Evolutionary conservation across 164 flowering plant species (phyloP).

Genomic region (Berberis thunbergii): DNA sequence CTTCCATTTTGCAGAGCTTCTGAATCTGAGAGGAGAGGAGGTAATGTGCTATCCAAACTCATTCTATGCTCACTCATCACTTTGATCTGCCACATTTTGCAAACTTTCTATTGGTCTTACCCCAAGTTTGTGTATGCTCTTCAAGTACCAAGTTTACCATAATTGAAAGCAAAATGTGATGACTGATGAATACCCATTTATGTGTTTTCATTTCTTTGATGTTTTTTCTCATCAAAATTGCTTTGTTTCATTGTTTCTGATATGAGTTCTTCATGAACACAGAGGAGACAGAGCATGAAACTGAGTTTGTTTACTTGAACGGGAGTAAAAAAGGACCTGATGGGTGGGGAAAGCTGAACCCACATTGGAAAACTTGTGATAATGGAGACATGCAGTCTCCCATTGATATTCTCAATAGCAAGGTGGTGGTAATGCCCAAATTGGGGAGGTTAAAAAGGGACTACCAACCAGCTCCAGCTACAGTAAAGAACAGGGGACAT

Average conservation of each 20-base stretch:
- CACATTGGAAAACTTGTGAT: conserved; percentile 46
- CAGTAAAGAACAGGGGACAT: conserved; percentile 52
- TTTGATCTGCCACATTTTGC: too few relatives aligned
- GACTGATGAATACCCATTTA: background rate
- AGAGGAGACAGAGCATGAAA: conserved; percentile 39
- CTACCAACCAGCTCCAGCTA: conserved; percentile 43
- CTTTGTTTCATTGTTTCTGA: background rate
- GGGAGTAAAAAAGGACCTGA: conserved; percentile 45
- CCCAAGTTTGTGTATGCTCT: too few relatives aligned
- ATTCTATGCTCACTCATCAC: too few relatives aligned
- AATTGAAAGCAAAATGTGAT: too few relatives aligned
- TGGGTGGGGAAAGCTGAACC: conserved; percentile 45
- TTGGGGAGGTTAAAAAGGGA: conserved; percentile 33
- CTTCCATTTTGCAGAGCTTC: too few relatives aligned
- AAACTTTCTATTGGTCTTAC: too few relatives aligned
- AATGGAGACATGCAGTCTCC: conserved; percentile 73
- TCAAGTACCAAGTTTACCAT: too few relatives aligned
- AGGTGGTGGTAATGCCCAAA: conserved; percentile 21
- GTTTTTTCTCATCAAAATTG: background rate
- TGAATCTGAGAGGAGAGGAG: too few relatives aligned
- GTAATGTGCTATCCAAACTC: too few relatives aligned
- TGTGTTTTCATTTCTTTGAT: background rate
- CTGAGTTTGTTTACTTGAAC: conserved; percentile 32
- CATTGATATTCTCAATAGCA: conserved; percentile 35
- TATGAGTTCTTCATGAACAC: background rate